Percentiles rank a stretch among this genome's conserved stretches.
Conservation (phyloP, 371 early-diverging fungal species). For the Mortierella sp. region DNA sequence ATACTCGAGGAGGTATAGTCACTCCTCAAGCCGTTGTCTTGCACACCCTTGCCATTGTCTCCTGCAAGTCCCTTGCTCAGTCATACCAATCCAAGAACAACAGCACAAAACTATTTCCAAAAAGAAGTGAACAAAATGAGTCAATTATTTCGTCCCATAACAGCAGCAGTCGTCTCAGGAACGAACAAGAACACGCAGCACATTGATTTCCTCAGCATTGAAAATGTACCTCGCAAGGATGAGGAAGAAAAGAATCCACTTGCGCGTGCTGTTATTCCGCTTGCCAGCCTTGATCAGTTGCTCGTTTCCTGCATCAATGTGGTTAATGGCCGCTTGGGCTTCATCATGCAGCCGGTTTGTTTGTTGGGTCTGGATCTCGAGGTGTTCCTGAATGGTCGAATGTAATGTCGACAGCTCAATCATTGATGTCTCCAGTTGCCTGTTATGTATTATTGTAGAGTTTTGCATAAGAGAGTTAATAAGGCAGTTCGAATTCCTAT, state of each 20-base stretch:
- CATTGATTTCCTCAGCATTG: neutral
- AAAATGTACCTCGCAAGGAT: slow-evolving; percentile 63
- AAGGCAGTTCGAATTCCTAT: no score
- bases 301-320: slow-evolving; percentile 74
- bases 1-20: neutral
- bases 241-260: slow-evolving; percentile 78
- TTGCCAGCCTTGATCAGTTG: slow-evolving; percentile 73
- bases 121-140: no score
- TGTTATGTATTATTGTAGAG: slow-evolving; percentile 9
- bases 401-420: slow-evolving; percentile 81
- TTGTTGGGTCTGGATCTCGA: slow-evolving; percentile 76
- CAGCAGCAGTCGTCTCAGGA: neutral
- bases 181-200: no score
- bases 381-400: slow-evolving; percentile 75
- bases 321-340: slow-evolving; percentile 71
- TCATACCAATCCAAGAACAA: slow-evolving; percentile 85
- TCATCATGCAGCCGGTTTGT: slow-evolving; percentile 82
- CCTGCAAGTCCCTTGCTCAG: slow-evolving; percentile 21
- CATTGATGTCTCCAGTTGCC: slow-evolving; percentile 76
- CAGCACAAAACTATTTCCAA: slow-evolving; percentile 70
- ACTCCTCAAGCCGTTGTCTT: neutral
- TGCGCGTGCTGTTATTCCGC: slow-evolving; percentile 73
- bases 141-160: neutral
- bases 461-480: neutral
- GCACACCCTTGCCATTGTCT: neutral